phyloP scores from a whole-genome alignment of 495 filamentous ascomycete genomes.

The Annulohypoxylon bovei region DNA sequence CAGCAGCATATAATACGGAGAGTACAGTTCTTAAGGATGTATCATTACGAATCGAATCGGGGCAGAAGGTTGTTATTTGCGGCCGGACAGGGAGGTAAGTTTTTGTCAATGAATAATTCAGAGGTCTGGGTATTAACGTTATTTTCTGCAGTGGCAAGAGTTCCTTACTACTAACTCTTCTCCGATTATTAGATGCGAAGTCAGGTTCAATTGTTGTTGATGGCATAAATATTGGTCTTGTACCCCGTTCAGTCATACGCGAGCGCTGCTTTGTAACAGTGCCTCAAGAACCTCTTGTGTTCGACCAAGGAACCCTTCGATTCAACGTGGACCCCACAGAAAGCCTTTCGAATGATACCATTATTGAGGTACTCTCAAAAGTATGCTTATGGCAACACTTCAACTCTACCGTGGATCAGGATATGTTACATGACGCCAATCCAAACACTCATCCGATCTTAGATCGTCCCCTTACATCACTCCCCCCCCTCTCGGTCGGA shows the following conservation, averaged over 20 bases:
- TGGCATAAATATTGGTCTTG: slow-evolving; percentile 52
- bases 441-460: slow-evolving; percentile 26
- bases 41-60: slow-evolving; percentile 60
- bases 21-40: slow-evolving; percentile 54
- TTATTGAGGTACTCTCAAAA: slow-evolving; percentile 50
- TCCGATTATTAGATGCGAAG: slow-evolving; percentile 49
- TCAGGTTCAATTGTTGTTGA: slow-evolving; percentile 58
- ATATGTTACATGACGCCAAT: background rate
- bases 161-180: slow-evolving; percentile 51
- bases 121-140: background rate
- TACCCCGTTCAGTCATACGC: slow-evolving; percentile 50
- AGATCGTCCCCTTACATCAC: slow-evolving; percentile 26
- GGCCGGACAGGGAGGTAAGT: slow-evolving; percentile 48
- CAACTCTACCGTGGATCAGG: slow-evolving; percentile 33
- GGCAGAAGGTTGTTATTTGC: slow-evolving; percentile 67
- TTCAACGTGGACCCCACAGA: slow-evolving; percentile 59
- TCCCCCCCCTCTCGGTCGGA: slow-evolving; percentile 45
- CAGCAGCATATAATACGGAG: slow-evolving; percentile 48
- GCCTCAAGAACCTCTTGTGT: slow-evolving; percentile 60
- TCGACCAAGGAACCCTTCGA: slow-evolving; percentile 55
- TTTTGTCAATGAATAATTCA: background rate
- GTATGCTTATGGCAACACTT: slow-evolving; percentile 42
- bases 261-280: slow-evolving; percentile 50
- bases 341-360: slow-evolving; percentile 49
- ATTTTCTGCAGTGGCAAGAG: slow-evolving; percentile 51